Base-by-base conservation (phyloP, 2,329 filamentous ascomycete genomes). In the Didymella pomorum region DNA sequence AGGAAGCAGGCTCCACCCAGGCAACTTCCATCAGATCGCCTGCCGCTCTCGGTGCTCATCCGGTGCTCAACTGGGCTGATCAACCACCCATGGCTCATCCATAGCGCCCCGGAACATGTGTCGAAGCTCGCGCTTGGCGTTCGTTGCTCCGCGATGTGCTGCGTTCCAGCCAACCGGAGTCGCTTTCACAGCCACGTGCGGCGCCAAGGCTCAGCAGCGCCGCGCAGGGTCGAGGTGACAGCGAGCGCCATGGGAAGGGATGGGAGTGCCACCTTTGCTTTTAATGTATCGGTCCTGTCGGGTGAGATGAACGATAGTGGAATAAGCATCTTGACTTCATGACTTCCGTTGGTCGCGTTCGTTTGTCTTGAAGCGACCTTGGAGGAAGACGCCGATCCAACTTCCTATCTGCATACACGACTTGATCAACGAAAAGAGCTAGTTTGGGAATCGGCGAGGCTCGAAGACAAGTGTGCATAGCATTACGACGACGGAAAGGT, bases 181-280 rank as follows among this genome's bases (percentile, higher is more conserved):
- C 21, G 39, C 39, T 42, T 47, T 43, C 44, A 55, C 44, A 16
- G 35, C 42, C 58, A 60, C 58, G 58, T 60, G 58, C 41, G 29
- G 47, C 44, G 58, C 58, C 58, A 60, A 60, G 58, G 23, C 52
- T 45, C 45, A 48, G 55, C 37, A 52, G 33, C 48, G 48, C 43
- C 55, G 37, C 47, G 47, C 56, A 58, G 26, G 37, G 50, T 43
- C 12, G n/a, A n/a, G n/a, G 45, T 54, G 33, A 37, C 33, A 37
- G n/a, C 50, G 49, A 47, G 25, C 16, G 23, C 4, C 7, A 25
- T 3, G 23, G 23, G 23, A 25, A 54, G 39, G 50, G 50, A 37
- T 50, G 31, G 7, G 29, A 14, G 50, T 35, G 56, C 39, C 56
- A 43, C 45, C n/a, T 46, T 54, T 50, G 49, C 56, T 58, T 42